Evolutionary conservation across 2,329 filamentous ascomycete species (phyloP), one percentile per base, ranked within the genome.

Genomic region (Talaromyces sp.): DNA sequence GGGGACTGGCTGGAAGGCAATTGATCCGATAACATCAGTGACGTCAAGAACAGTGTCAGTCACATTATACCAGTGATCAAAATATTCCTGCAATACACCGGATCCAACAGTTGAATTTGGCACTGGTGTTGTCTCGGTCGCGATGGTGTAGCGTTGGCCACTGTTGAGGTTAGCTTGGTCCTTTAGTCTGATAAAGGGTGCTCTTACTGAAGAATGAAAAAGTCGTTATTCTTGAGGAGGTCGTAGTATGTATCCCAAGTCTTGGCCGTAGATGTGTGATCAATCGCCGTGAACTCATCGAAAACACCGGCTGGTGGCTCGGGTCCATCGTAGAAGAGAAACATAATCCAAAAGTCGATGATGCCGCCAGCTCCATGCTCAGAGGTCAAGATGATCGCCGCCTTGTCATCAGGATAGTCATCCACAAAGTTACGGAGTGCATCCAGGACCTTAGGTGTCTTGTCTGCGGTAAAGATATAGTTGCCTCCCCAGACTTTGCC

Each of bases 281-380:
- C 62, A 42, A 82, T 73, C 35, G 72, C 72, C 2, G 79, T 77
- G 66, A 87, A 87, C 51, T 79, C 78, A 51, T 78, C 74, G 53
- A 88, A 87, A 2, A 82, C 76, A 4, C 73, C 79, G 1, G 71
- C 62, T 0, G 84, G 83, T 0, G 78, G 78, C 46, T 70, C 67
- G 0, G 78, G 76, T 1, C 81, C 85, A 65, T 87, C 82, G 65
- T 86, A 87, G 71, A 85, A 86, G 32, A 84, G 65, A 67, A 86
- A 86, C 54, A 87, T 68, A 52, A 84, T 76, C 81, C 82, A 86
- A 17, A 80, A 72, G 55, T 85, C 75, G 42, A 83, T 58, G 0
- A 78, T 52, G 10, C 43, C 43, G 17, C 13, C 16, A 9, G 74
- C 72, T 2, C 75, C 64, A 14, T 79, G 72, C 61, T 83, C 76